Base-by-base conservation (phyloP, 345 rosid genomes). In the Moringa oleifera region DNA sequence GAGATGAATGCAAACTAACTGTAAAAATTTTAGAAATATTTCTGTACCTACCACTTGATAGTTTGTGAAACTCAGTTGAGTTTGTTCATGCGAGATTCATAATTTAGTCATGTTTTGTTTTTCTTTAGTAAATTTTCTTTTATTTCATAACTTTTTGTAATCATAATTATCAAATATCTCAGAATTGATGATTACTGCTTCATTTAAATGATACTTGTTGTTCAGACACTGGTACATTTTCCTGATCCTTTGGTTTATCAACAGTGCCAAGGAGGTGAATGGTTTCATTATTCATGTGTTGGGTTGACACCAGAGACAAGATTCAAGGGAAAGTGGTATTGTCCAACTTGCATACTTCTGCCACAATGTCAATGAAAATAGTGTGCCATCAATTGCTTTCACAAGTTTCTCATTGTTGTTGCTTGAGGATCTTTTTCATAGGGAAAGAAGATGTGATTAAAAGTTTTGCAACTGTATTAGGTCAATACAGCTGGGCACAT, bases 251-350 rank as follows among this genome's bases (percentile, higher is more conserved):
- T 71, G 56, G 2, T 22, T 59, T 56, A 22, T 68, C 49, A 45
- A 59, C 80, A 91, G 99, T 94, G 99, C 76, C 91, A 85, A 75
- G 99, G 99, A 79, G 99, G 99, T 53, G 99, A 94, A 71, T 91
- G 99, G 99, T 94, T 94, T 81, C 99, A 91, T 61, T 94, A 94
- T 63, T n/a, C 90, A 0, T 94, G 99, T 25, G 99, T 94, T 50
- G 99, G 99, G 57, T 82, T 94, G 68, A 88, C 96, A 18, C 93
- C 97, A 0, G 97, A 94, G 80, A 94, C 96, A 37, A 81, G 99
- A 77, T 94, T 94, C 78, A 90, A 82, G 81, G 99, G 96, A 53
- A 94, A 94, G 71, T 94, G 99, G 99, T 94, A 83, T 65, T 94
- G 99, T 75, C 97, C 97, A 25, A 91, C 99, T 53, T 94, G 99